Conservation (phyloP, 2,329 filamentous ascomycete species). For the Fusarium compactum region DNA sequence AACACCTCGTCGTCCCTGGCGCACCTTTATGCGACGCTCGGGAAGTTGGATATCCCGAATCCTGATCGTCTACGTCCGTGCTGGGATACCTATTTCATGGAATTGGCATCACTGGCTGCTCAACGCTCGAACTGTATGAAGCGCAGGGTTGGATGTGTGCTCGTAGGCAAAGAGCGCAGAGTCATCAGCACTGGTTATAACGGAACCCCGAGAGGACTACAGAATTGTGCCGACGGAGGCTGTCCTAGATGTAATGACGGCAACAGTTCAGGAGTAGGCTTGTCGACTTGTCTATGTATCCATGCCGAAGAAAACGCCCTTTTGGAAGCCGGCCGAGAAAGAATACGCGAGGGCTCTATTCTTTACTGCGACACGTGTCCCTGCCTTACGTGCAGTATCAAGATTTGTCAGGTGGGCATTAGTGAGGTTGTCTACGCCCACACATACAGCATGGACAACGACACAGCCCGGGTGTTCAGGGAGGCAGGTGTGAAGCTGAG, state of each 20-base stretch:
- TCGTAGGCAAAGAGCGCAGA: slow-evolving; percentile 82
- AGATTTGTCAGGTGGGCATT: slow-evolving; percentile 97
- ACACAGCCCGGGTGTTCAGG: slow-evolving; percentile 83
- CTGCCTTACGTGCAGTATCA: slow-evolving; percentile 97
- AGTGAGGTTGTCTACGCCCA: slow-evolving; percentile 95
- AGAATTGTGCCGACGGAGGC: slow-evolving; percentile 92
- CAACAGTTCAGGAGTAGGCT: slow-evolving; percentile 74
- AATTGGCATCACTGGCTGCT: slow-evolving; percentile 89
- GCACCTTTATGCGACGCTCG: slow-evolving; percentile 78
- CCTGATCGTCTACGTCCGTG: slow-evolving; percentile 84
- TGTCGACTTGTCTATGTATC: slow-evolving; percentile 93
- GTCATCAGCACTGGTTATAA: slow-evolving; percentile 98
- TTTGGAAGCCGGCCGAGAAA: slow-evolving; percentile 90
- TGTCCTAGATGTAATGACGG: slow-evolving; percentile 88
- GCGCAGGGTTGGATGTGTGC: slow-evolving; percentile 91
- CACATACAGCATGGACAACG: slow-evolving; percentile 92
- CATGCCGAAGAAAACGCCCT: slow-evolving; percentile 98
- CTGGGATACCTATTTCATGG: slow-evolving; percentile 99
- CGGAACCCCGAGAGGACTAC: slow-evolving; percentile 89
- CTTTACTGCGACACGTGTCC: slow-evolving; percentile 97
- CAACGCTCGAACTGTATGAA: slow-evolving; percentile 98
- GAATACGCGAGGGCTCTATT: slow-evolving; percentile 83
- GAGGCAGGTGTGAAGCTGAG: slow-evolving; percentile 86
- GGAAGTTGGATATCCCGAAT: slow-evolving; percentile 80
- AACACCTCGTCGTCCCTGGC: slow-evolving; percentile 82